A percentile compares a stretch with the other conserved stretches of the same genome.
Conservation (phyloP, 345 rosid species). For the Bretschneidera sinensis region DNA sequence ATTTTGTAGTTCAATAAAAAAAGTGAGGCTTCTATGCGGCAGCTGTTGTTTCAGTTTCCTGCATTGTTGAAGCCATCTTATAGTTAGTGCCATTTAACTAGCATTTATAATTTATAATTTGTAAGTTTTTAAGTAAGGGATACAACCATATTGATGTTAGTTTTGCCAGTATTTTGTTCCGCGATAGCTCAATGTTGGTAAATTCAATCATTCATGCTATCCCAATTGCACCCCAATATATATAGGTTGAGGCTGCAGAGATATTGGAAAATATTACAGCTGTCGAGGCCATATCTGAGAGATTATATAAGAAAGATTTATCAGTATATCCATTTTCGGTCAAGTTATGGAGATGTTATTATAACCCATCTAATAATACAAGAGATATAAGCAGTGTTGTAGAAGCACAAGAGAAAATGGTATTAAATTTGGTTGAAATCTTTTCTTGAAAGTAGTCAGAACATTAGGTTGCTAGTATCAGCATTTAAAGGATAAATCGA, state of each 20-base stretch:
- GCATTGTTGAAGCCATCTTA: constrained; percentile 56
- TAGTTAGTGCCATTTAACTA: constrained; percentile 51
- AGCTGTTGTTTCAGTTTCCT: too few species aligned
- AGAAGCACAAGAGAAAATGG: constrained; percentile 45
- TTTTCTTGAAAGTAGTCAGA: too few species aligned
- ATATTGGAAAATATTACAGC: constrained; percentile 29
- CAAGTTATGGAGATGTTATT: constrained; percentile 39
- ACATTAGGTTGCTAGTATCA: too few species aligned
- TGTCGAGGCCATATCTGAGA: constrained; percentile 23
- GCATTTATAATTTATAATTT: constrained; percentile 39
- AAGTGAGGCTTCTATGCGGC: too few species aligned
- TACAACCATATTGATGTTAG: constrained; percentile 8
- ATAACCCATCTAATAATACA: constrained; percentile 17
- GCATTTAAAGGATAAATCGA: too few species aligned
- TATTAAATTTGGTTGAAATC: too few species aligned
- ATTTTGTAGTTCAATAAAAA: too few species aligned
- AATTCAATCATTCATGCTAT: constrained; percentile 44
- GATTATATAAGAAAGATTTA: constrained; percentile 49
- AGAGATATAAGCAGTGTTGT: constrained; percentile 19
- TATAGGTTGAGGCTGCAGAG: constrained; percentile 53
- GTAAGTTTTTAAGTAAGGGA: constrained; percentile 30
- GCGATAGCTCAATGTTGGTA: constrained; percentile 49
- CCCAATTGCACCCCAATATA: constrained; percentile 53
- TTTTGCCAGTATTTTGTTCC: constrained; percentile 39
- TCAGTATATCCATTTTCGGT: constrained; percentile 47